Conservation (phyloP, 805 yeast genomes). For the Candida krabiensis region DNA sequence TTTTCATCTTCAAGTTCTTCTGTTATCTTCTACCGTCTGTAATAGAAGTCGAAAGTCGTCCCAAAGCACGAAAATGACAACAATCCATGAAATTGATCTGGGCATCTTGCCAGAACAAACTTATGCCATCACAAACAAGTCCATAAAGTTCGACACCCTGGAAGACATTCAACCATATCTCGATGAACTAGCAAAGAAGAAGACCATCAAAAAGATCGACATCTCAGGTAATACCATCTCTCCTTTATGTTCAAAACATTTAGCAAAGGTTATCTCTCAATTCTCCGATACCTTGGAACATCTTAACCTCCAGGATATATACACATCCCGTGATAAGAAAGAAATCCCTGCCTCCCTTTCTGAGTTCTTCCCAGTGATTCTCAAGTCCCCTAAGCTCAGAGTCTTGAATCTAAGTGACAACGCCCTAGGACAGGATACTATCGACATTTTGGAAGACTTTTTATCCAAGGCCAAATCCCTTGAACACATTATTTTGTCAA, state of each 20-base stretch:
- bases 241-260: constrained; percentile 75
- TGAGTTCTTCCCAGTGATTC: constrained; percentile 68
- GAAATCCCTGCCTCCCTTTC: constrained; percentile 88
- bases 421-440: constrained; percentile 95
- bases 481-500: constrained; percentile 84
- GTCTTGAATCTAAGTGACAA: constrained; percentile 88
- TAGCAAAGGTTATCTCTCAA: constrained; percentile 56
- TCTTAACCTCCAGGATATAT: constrained; percentile 86
- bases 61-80: constrained; percentile 37
- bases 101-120: constrained; percentile 46
- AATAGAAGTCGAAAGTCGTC: too few species aligned
- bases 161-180: constrained; percentile 74
- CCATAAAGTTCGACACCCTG: constrained; percentile 69
- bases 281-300: constrained; percentile 52
- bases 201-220: constrained; percentile 57
- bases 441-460: constrained; percentile 82
- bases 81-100: constrained; percentile 32
- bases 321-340: constrained; percentile 91
- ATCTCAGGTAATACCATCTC: constrained; percentile 95
- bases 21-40: too few species aligned
- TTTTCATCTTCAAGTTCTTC: too few species aligned
- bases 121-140: constrained; percentile 71
- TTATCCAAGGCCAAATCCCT: constrained; percentile 73
- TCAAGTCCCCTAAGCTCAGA: constrained; percentile 64
- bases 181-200: constrained; percentile 46